These are phyloP conservation scores for Mortierella sp. DNA, from an alignment of 371 early-diverging fungal species.

Conservation along the genomic window DNA sequence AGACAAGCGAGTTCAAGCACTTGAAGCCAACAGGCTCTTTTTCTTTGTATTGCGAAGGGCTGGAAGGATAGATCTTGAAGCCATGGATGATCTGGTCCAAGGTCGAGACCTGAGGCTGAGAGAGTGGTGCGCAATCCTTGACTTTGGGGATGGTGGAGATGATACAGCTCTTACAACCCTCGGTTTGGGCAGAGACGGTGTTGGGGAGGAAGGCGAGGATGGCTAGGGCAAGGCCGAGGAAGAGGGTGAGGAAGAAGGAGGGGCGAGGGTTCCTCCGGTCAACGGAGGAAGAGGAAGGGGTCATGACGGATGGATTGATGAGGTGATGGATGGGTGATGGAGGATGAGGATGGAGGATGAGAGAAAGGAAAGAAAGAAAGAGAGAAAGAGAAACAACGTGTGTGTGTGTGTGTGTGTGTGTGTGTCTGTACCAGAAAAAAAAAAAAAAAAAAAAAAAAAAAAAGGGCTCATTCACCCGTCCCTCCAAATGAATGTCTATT, in stretches of 20 bases:
- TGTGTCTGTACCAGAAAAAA: background rate
- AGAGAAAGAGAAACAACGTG: slow-evolving; percentile 5
- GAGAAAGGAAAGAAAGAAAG: background rate
- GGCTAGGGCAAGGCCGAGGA: background rate
- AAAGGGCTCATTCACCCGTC: background rate
- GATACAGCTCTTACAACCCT: slow-evolving; percentile 23
- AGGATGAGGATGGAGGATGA: background rate
- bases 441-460: background rate
- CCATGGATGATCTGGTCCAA: slow-evolving; percentile 24
- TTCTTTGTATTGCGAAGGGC: background rate
- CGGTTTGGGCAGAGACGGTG: slow-evolving; percentile 21
- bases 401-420: too few species aligned
- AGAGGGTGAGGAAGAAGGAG: background rate
- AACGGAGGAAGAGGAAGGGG: too few species aligned
- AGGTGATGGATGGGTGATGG: background rate
- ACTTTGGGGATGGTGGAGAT: slow-evolving; percentile 8
- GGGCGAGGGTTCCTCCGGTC: background rate
- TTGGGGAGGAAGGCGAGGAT: background rate
- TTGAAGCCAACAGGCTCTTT: slow-evolving; percentile 28
- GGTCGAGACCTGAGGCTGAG: background rate
- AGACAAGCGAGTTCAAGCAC: slow-evolving; percentile 28
- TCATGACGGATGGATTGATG: background rate
- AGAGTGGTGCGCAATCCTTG: slow-evolving; percentile 11
- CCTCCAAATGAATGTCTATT: too few species aligned
- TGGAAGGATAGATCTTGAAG: background rate